Evolutionary conservation across 257 asterid genomes (phyloP).

Genomic region (Ehretia macrophylla): DNA sequence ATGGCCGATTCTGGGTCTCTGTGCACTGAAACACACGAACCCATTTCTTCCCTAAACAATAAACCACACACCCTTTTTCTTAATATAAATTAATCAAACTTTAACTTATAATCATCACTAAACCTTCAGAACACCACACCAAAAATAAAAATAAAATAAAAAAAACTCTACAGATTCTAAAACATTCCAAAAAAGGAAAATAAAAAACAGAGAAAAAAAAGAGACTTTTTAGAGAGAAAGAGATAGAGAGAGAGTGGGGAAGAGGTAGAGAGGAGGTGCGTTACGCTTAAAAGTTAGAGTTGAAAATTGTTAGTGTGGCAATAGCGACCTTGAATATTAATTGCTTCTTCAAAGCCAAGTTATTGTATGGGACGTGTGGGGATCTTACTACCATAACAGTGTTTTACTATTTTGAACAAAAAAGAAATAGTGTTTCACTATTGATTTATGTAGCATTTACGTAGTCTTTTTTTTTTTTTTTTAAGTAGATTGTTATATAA

Average conservation of each 20-base stretch:
- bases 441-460: neutral
- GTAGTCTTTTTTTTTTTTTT: neutral
- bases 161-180: neutral
- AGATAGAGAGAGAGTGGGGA: neutral
- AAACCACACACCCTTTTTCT: neutral
- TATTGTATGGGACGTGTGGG: too few relatives aligned
- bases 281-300: neutral
- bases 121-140: too few relatives aligned
- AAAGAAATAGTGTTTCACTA: neutral
- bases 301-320: neutral
- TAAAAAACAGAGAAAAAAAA: neutral
- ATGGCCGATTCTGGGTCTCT: constrained; percentile 33
- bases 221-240: neutral
- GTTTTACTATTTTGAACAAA: too few relatives aligned
- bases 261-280: neutral
- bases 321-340: too few relatives aligned
- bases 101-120: neutral
- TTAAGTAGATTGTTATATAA: too few relatives aligned
- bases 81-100: neutral
- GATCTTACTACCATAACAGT: too few relatives aligned
- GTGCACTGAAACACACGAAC: constrained; percentile 37
- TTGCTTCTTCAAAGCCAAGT: neutral
- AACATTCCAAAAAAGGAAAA: neutral
- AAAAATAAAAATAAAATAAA: too few relatives aligned
- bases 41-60: constrained; percentile 22